Percentiles rank a stretch among this genome's conserved stretches.
Evolutionary conservation across 2,329 filamentous ascomycete species (phyloP).

Genomic region (Alternaria ethzedia): DNA sequence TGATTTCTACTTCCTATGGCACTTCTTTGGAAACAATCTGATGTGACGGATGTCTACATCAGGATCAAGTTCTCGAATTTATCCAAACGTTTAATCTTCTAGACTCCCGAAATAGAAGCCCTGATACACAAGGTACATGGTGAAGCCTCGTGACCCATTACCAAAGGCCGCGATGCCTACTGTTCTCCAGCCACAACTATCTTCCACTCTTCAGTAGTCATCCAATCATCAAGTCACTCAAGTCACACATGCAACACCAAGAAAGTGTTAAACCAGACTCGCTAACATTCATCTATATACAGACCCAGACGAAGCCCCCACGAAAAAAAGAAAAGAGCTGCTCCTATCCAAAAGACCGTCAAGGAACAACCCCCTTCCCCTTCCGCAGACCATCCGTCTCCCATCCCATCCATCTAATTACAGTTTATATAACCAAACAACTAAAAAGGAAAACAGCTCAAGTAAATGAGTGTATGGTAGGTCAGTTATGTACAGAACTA

Average conservation of each 20-base stretch:
- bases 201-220: no score
- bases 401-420: constrained; percentile 9
- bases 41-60: no score
- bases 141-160: no score
- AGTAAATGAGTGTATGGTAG: constrained; percentile 11
- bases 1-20: no score
- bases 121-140: no score
- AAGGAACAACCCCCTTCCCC: neutral
- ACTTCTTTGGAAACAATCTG: no score
- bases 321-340: neutral
- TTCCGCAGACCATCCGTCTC: neutral
- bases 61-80: no score
- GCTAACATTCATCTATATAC: constrained; percentile 2
- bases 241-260: neutral
- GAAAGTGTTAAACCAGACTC: neutral
- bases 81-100: no score
- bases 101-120: no score
- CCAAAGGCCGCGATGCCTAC: no score
- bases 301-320: neutral
- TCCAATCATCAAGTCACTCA: no score
- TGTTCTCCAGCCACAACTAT: no score
- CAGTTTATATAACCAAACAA: neutral
- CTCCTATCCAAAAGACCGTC: neutral
- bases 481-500: constrained; percentile 4
- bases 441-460: neutral